Evolutionary conservation across 108 stramenopile species (phyloP), one percentile per base, ranked within the genome.

Genomic region (Nannochloropsis salina): DNA sequence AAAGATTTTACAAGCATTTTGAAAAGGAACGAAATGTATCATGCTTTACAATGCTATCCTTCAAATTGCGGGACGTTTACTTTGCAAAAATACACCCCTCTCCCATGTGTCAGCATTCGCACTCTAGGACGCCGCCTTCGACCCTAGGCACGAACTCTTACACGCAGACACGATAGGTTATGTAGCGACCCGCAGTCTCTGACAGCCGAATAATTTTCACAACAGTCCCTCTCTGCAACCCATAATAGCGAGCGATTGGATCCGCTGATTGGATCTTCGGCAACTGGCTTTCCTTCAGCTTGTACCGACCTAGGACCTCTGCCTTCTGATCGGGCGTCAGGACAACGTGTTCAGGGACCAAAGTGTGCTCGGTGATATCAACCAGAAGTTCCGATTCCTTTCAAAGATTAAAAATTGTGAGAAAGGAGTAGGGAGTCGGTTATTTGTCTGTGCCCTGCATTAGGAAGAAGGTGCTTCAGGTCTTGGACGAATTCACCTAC

Each of bases 111-210:
- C 31, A 31, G 31, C 31, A 31, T 31, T 31, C 31, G 31, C 31
- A 31, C 31, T 31, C 31, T 31, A 31, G 31, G 31, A 31, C 31
- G 31, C 31, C 1, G 31, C 31, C 31, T 31, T 31, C 31, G 31
- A 31, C 31, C 31, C 31, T 31, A 31, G 31, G 31, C 31, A 31
- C 31, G 31, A 31, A 1, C 31, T 20, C 20, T 84, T 95, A 99
- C 92, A 97, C 94, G 86, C 98, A 98, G 84, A 99, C 93, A 41
- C 99, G 93, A 91, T 99, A 99, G 0, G 99, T 99, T 31, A 99
- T 96, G 89, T 99, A 99, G 11, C 99, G 94, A 12, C 99, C 99
- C 9, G 99, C 99, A 42, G 99, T 99, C 86, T 99, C 99, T 44
- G 94, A 94, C 10, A 97, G 97, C 83, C 99, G 94, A 86, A 98